Conservation (phyloP, 352 stramenopile genomes). For the Hyaloperonospora brassicae region DNA sequence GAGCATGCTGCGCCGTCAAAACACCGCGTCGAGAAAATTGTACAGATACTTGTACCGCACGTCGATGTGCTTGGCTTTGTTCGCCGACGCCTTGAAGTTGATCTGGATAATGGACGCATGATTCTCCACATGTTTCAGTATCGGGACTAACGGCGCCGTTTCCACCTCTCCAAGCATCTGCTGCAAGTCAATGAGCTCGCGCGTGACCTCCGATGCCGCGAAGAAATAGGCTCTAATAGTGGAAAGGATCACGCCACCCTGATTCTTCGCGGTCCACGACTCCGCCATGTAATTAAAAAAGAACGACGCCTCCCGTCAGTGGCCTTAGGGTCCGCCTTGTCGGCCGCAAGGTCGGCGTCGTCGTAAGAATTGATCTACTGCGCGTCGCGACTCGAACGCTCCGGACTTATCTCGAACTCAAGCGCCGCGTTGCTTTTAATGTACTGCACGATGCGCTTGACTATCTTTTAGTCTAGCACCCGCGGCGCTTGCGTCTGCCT, state of each 20-base stretch:
- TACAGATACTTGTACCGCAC: too few species aligned
- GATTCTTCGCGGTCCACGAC: neutral
- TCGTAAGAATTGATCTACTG: neutral
- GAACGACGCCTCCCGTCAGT: neutral
- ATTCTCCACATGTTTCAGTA: too few species aligned
- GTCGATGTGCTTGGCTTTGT: too few species aligned
- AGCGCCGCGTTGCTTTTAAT: neutral
- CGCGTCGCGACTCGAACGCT: neutral
- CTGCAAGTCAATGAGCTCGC: neutral
- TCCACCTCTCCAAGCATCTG: neutral
- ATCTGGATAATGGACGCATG: too few species aligned
- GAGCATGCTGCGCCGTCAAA: too few species aligned
- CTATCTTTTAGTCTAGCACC: neutral
- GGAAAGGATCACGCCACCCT: neutral
- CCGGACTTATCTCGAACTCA: too few species aligned
- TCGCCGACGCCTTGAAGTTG: too few species aligned
- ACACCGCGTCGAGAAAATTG: too few species aligned
- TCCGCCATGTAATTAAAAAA: neutral
- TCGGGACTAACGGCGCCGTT: too few species aligned
- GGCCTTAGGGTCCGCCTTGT: neutral
- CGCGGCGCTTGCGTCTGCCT: neutral
- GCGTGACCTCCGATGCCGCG: neutral
- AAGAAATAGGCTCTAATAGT: neutral
- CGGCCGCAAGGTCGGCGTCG: too few species aligned
- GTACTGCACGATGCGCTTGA: neutral